Percentiles rank a stretch among this genome's conserved stretches.
These are phyloP conservation scores for Cladosporium sphaerospermum DNA, from an alignment of 2,329 filamentous ascomycete species.

Conservation along the genomic window DNA sequence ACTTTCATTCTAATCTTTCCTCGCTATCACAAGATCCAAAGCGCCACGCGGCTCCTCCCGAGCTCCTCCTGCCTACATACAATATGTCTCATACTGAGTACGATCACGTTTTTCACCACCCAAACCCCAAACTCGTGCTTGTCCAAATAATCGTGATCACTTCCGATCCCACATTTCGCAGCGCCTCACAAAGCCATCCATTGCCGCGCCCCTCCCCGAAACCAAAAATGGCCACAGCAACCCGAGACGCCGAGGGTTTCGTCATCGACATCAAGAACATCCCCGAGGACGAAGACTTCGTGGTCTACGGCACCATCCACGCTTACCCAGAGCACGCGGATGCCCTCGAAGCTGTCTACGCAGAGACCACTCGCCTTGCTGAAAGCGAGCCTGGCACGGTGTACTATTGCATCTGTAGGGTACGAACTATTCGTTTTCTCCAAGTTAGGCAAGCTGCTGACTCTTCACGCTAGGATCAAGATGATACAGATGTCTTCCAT, in stretches of 20 bases:
- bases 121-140: too few species aligned
- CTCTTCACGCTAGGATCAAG: constrained; percentile 11
- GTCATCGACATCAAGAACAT: neutral
- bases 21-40: too few species aligned
- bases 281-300: constrained; percentile 1
- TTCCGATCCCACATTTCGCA: too few species aligned
- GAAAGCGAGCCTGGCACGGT: constrained; percentile 25
- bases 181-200: too few species aligned
- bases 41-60: too few species aligned
- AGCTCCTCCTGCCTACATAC: too few species aligned
- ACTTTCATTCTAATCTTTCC: too few species aligned
- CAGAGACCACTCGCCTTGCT: constrained; percentile 25
- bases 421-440: neutral
- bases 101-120: too few species aligned
- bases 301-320: constrained; percentile 17
- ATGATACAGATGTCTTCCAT: constrained; percentile 29
- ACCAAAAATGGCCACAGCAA: neutral
- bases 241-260: constrained; percentile 1
- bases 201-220: neutral
- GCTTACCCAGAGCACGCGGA: constrained; percentile 29
- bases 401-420: constrained; percentile 28
- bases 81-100: too few species aligned
- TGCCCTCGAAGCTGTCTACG: constrained; percentile 29
- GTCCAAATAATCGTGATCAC: too few species aligned
- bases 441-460: too few species aligned